Evolutionary conservation across 805 yeast genomes (phyloP).

Genomic region (Sugiyamaella smithiae): DNA sequence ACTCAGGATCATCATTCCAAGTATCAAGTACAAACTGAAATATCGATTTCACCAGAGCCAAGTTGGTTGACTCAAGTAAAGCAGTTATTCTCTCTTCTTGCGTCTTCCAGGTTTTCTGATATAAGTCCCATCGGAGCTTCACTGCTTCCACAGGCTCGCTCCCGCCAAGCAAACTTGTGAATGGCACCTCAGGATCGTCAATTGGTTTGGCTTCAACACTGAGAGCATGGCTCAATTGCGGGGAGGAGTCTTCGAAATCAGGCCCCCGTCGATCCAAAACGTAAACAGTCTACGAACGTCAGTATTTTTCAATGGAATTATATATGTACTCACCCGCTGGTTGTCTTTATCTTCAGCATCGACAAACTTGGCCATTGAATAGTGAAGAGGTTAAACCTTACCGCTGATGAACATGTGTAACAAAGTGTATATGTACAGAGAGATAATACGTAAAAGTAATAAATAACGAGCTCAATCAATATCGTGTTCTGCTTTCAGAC

Average conservation of each 20-base stretch:
- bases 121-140: conserved; percentile 42
- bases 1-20: conserved; percentile 21
- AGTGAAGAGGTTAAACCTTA: no score
- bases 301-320: no score
- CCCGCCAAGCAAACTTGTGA: conserved; percentile 44
- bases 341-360: conserved; percentile 16
- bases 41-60: conserved; percentile 20
- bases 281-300: conserved; percentile 20
- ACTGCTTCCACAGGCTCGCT: conserved; percentile 41
- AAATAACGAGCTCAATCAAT: conserved; percentile 17
- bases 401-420: no score
- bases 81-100: conserved; percentile 34
- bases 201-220: conserved; percentile 16
- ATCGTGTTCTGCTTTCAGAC: conserved; percentile 26
- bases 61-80: conserved; percentile 29
- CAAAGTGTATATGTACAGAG: no score
- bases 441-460: no score
- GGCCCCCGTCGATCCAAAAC: conserved; percentile 19
- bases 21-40: conserved; percentile 13
- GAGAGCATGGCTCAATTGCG: no score
- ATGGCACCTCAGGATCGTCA: conserved; percentile 35
- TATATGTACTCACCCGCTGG: conserved; percentile 22
- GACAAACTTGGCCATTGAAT: neutral
- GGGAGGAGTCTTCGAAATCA: no score
- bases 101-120: conserved; percentile 39